Base-by-base conservation (phyloP, 768 basidiomycete species). In the Suillus placidus region DNA sequence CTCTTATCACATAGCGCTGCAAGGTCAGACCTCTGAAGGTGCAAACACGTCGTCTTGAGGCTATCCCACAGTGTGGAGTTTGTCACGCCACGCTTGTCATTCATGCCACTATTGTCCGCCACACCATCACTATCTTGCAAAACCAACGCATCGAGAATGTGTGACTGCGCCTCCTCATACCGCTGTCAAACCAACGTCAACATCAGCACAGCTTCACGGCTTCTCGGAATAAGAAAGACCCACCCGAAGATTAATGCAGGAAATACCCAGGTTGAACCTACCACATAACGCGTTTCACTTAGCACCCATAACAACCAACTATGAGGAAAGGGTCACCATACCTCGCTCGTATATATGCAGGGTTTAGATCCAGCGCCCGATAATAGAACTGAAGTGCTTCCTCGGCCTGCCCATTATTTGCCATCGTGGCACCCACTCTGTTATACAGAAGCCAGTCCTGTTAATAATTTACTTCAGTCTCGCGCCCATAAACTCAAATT, bases 361-460 rank as follows among this genome's bases (percentile, higher is more conserved):
- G 94, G 72, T 96, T 93, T 64, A 96, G 81, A 71, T 93, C 91
- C 38, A 97, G 83, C 2, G 96, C 96, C 38, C 84, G 86, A 72
- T 88, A 85, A 77, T 98, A 98, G 74, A 94, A 97, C 65, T 89
- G 81, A 3, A 95, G 81, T n/a, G 96, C 96, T 61, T 93, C 87
- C 42, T 85, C 87, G 14, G 94, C 84, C 62, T 81, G 82, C 30
- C 95, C 89, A 71, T 87, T 93, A 77, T 97, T 98, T 32, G 96
- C 96, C 80, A 95, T 88, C 6, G 94, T 96, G 18, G 96, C 96
- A 16, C 96, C 96, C 49, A 97, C 91, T 18, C 96, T 87, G 73
- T 98, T 98, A 78, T 93, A 97, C 65, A 98, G 78, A 45, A 93
- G 80, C 90, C 92, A 97, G 73, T 98, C 95, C 93, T 96, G 71